Conservation (phyloP, 352 stramenopile species). For the Phytophthora sansomeana region DNA sequence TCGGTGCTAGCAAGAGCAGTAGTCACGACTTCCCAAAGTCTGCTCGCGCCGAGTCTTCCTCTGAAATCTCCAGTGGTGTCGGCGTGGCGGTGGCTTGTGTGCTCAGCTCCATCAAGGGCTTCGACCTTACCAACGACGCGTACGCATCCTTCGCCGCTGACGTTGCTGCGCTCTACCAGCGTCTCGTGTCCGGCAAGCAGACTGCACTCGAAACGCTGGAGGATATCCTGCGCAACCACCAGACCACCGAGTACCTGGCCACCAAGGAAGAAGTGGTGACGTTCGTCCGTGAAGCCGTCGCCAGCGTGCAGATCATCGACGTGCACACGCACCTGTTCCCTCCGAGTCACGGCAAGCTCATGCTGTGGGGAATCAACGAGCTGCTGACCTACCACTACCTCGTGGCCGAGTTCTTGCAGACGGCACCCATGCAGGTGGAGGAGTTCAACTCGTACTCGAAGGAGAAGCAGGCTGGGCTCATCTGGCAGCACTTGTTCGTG, state of each 20-base stretch:
- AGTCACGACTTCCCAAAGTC: constrained; percentile 47
- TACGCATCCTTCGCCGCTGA: constrained; percentile 54
- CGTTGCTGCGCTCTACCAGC: constrained; percentile 59
- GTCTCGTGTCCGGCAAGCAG: constrained; percentile 44
- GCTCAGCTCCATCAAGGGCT: constrained; percentile 49
- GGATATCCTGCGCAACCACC: constrained; percentile 50
- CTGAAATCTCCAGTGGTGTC: constrained; percentile 42
- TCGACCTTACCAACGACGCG: constrained; percentile 47
- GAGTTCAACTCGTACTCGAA: constrained; percentile 85
- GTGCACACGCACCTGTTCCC: constrained; percentile 95
- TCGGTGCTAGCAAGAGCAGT: constrained; percentile 46
- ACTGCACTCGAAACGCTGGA: constrained; percentile 46
- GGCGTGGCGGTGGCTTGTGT: constrained; percentile 51
- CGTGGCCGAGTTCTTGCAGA: constrained; percentile 95
- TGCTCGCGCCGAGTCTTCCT: constrained; percentile 33
- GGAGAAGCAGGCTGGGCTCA: constrained; percentile 81
- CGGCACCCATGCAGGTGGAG: constrained; percentile 75
- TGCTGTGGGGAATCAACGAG: constrained; percentile 94
- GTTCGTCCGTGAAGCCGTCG: constrained; percentile 52
- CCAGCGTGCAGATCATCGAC: constrained; percentile 47
- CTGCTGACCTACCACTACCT: constrained; percentile 97
- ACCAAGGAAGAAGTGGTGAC: constrained; percentile 34
- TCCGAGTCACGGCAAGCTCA: constrained; percentile 89
- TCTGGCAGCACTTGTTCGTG: constrained; percentile 94
- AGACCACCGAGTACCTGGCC: constrained; percentile 51